Base-by-base conservation (phyloP, 2,329 filamentous ascomycete genomes). In the Hypoxylon sp. region DNA sequence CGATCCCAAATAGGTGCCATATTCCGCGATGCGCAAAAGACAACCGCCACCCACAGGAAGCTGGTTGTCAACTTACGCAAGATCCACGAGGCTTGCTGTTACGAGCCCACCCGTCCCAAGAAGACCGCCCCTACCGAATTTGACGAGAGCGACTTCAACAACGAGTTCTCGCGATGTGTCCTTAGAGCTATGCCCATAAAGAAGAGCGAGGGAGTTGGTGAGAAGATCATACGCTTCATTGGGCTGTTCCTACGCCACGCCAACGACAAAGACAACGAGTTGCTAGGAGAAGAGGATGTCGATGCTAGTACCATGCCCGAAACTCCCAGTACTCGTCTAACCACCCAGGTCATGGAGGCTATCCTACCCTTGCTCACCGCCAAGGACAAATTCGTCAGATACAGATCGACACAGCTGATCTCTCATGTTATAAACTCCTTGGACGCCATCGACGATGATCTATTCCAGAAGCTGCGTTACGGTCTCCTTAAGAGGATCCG, bases 311-410 rank as follows among this genome's bases (percentile, higher is more conserved):
- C 83, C 45, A 81, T 92, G 69, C 84, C 86, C 2, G 90, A 96
- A 66, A 96, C 91, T 0, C 91, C 93, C 0, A 94, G 84, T 59
- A 89, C 87, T 16, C 85, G 92, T 38, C 81, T 97, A 16, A 90
- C 86, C 1, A 84, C 85, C 2, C 80, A 85, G 20, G 79, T 97
- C 25, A 82, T 97, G 65, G 83, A 84, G 43, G 80, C 85, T 5
- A 73, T 94, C 13, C 76, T 95, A 2, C 88, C 89, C 4, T 75
- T 96, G n/a, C 78, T 96, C 53, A 81, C 81, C 7, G 84, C 89
- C 31, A 97, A 96, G 73, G 94, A 99, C 73, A 97, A 97, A 72
- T 88, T 88, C 51, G 88, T 97, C 35, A 84, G 94, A 51, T 99
- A 91, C 72, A 82, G 94, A 51, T 85, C 91, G 3, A 95, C 93